Evolutionary conservation across 768 basidiomycete genomes (phyloP).

Genomic region (Royoungia palumana): DNA sequence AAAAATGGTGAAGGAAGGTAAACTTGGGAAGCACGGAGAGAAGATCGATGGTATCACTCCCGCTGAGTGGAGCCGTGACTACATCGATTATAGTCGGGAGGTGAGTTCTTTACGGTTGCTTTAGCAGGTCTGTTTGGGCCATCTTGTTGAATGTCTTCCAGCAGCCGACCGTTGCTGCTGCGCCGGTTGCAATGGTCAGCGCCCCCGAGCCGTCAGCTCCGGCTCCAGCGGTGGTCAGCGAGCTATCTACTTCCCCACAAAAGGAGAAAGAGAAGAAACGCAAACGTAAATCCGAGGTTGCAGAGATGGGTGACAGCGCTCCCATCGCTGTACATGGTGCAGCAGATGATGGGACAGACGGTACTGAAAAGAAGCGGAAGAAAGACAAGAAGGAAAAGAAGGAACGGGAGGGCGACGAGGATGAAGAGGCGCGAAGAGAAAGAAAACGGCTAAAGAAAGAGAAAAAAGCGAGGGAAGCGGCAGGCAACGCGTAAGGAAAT

Average conservation of each 20-base stretch:
- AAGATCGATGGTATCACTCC: constrained; percentile 86
- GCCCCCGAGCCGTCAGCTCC: constrained; percentile 27
- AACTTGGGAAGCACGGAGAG: constrained; percentile 93
- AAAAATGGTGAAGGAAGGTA: constrained; percentile 97
- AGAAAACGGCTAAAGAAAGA: constrained; percentile 67
- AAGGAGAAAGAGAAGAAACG: constrained; percentile 79
- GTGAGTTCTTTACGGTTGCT: constrained; percentile 29
- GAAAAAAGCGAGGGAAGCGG: constrained; percentile 53
- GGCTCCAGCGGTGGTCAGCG: constrained; percentile 28
- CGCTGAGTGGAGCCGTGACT: constrained; percentile 85
- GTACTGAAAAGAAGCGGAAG: constrained; percentile 55
- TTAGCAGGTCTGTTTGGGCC: not conserved
- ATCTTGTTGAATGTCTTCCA: constrained; percentile 20
- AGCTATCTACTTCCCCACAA: constrained; percentile 35
- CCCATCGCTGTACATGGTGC: constrained; percentile 37
- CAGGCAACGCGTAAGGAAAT: constrained; percentile 21
- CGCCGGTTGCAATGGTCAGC: constrained; percentile 20
- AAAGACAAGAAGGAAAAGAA: constrained; percentile 59
- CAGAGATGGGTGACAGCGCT: constrained; percentile 41
- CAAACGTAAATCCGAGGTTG: constrained; percentile 69
- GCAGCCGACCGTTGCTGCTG: constrained; percentile 39
- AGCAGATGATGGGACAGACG: constrained; percentile 45
- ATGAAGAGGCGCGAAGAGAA: constrained; percentile 60
- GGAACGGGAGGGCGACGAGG: constrained; percentile 41
- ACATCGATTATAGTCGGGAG: constrained; percentile 88